Base-by-base conservation (phyloP, 2,329 filamentous ascomycete species). In the Dissoconium aciculare region DNA sequence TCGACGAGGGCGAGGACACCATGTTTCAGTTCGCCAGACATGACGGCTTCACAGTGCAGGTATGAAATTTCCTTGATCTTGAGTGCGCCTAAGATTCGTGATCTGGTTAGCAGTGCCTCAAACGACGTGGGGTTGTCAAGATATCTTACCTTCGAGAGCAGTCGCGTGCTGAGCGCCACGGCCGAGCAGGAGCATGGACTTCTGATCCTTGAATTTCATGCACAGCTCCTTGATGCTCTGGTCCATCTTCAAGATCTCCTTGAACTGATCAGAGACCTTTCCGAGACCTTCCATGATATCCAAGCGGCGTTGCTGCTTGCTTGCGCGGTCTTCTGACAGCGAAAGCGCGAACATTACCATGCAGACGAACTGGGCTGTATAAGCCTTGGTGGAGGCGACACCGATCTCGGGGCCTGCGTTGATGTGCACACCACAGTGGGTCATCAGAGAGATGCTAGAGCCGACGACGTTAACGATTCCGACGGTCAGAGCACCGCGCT, bases 31-130 rank as follows among this genome's bases (percentile, higher is more conserved):
- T 98, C 89, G 61, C 89, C 89, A 42, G 89, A 95, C 89, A 98
- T 98, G 67, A 98, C 89, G 49, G 89, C 89, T 66, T 98, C 89
- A 61, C 89, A 98, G 63, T 98, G 89, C 37, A 98, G 80, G 62
- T 98, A 98, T 11, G 87, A 95, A 51, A 98, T 98, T 65, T 98
- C 89, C 73, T 98, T 98, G 62, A 98, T 98, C 71, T 98, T 98
- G 47, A 98, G 69, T 29, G 89, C 89, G 62, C 83, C 64, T 67
- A 32, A 26, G 17, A 30, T 19, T 15, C 27, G 30, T 48, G 37
- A 52, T 43, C 50, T 46, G 26, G 14, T 21, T n/a, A 14, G 14
- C 9, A 29, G 11, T 11, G 9, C 21, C 2, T 5, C 17, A 17
- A 25, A 11, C 19, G 15, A 19, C 17, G 15, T 23, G 19, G n/a